Evolutionary conservation across 148 eudicot species (phyloP), one percentile per base, ranked within the genome.

Genomic region (Cornus suecica): DNA sequence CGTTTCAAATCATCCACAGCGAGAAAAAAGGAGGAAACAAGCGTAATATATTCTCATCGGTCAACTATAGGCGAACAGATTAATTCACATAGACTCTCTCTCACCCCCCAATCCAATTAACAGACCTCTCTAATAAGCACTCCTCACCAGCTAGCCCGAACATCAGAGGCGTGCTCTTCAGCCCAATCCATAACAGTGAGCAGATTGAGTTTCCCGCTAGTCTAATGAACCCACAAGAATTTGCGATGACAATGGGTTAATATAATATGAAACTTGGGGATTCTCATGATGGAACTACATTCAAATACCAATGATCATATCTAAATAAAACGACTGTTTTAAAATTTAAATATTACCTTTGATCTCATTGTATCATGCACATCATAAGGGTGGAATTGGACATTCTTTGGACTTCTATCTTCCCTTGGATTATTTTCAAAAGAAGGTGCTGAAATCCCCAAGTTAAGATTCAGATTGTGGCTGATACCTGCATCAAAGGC

Each of bases 401-500:
- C 30, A 74, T 31, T 51, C 42, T 76, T 84, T 28, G 73, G 67
- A 81, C 68, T 77, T 69, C 73, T 84, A 73, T 60, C 84, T 75
- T 81, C 84, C 70, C 78, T 84, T 27, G 66, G 80, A 54, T 62
- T 65, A 66, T 84, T 79, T 77, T 82, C 83, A 71, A 48, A 48
- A 48, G 83, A 79, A 66, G 90, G 82, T 61, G 76, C 70, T 51
- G 93, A 86, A 15, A 94, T 85, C 71, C 93, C 91, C 86, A 94
- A 87, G 81, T 87, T 91, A 70, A 94, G 80, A 71, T 91, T 94
- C 76, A 94, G 91, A 71, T 80, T 74, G 68, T 86, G 82, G 52
- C 78, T 68, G 61, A 78, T 52, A 25, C 82, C 98, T 94, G 87
- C 66, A 58, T 22, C 7, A 2, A 10, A 58, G 62, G 62, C 62